Conservation (phyloP, 2,329 filamentous ascomycete genomes). For the Leptodontidium sp. region DNA sequence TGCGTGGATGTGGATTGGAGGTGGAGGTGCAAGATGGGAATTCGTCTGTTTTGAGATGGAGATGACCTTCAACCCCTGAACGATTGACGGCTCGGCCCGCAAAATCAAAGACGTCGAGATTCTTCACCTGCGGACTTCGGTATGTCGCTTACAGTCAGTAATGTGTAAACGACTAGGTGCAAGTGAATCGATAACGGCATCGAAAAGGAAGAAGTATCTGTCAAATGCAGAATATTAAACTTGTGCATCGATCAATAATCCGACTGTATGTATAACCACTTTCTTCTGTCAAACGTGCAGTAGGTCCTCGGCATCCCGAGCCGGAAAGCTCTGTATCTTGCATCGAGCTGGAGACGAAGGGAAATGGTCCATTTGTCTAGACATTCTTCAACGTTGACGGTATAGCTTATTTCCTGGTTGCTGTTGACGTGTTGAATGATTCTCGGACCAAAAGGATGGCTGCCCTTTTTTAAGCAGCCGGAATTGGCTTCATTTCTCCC, state of each 20-base stretch:
- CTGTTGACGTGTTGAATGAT: not conserved
- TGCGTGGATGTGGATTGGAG: slow-evolving; percentile 1
- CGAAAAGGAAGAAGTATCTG: not conserved
- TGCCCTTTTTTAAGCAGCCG: not conserved
- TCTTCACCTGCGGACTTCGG: not conserved
- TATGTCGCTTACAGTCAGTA: not conserved
- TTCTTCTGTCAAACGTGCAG: not conserved
- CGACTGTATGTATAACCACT: not conserved
- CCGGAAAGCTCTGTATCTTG: not conserved
- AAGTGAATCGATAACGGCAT: not conserved
- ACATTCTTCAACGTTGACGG: not conserved
- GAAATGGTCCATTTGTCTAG: too few relatives aligned
- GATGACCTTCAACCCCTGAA: slow-evolving; percentile 24
- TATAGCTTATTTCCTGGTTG: not conserved
- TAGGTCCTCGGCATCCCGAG: too few relatives aligned
- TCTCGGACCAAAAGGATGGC: not conserved
- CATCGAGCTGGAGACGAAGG: not conserved
- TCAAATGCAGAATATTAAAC: not conserved
- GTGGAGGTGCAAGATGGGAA: not conserved
- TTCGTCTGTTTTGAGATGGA: slow-evolving; percentile 12
- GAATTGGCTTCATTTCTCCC: not conserved
- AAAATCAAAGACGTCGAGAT: slow-evolving; percentile 25
- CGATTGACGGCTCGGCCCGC: slow-evolving; percentile 22
- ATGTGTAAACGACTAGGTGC: too few relatives aligned
- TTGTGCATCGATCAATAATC: not conserved